A percentile compares a stretch with the other conserved stretches of the same genome.
These are phyloP conservation scores for Aspergillus candidus DNA, from an alignment of 2,329 filamentous ascomycete genomes.

Conservation along the genomic window DNA sequence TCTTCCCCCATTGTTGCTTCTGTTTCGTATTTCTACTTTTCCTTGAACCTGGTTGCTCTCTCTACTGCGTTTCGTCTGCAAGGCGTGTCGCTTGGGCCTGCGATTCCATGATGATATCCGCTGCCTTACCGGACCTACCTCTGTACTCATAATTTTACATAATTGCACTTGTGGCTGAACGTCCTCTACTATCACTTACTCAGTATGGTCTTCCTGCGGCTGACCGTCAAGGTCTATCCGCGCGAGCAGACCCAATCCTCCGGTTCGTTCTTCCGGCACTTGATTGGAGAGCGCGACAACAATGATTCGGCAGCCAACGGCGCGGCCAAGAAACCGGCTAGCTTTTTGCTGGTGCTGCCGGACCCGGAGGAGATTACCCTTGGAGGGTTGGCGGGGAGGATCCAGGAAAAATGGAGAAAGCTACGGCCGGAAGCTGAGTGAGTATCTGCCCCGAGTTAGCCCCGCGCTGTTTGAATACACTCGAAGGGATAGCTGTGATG, in stretches of 20 bases:
- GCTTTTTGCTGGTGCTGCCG: conserved; percentile 27
- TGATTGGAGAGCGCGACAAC: conserved; percentile 11
- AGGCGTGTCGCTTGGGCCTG: neutral
- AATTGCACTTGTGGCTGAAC: neutral
- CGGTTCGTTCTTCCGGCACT: conserved; percentile 9
- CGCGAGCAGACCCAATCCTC: conserved; percentile 18
- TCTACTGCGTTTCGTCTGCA: neutral
- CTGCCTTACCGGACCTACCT: neutral
- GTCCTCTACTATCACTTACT: neutral
- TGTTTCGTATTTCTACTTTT: neutral
- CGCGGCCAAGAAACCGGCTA: conserved; percentile 15
- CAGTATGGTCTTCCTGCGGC: conserved; percentile 33
- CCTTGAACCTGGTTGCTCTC: neutral
- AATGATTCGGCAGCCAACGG: conserved; percentile 7
- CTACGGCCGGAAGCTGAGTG: conserved; percentile 29
- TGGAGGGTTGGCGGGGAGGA: conserved; percentile 25
- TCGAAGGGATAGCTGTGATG: neutral
- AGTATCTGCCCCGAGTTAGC: conserved; percentile 10
- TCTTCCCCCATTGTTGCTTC: no score
- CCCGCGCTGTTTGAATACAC: no score
- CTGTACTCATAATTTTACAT: neutral
- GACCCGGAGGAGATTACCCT: conserved; percentile 28
- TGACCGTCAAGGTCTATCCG: conserved; percentile 31
- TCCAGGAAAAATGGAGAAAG: conserved; percentile 29
- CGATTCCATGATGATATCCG: neutral